phyloP scores from a whole-genome alignment of 495 filamentous ascomycete species.

The Xylaria longipes region DNA sequence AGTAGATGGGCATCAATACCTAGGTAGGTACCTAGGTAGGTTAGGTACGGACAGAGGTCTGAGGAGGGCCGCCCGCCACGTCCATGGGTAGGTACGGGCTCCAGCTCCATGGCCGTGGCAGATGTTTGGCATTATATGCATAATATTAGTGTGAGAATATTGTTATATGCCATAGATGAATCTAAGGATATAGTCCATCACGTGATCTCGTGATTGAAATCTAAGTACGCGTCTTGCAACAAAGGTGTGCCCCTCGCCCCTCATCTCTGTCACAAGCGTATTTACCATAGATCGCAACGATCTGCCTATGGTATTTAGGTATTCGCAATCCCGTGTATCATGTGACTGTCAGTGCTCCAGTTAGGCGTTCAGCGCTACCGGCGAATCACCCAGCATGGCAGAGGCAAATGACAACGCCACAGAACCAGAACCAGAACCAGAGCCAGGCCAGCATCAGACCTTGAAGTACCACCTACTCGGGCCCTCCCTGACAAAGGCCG shows the following conservation, averaged over 20 bases:
- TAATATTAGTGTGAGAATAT: no score
- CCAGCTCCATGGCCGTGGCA: no score
- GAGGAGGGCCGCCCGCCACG: no score
- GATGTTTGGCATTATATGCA: not conserved
- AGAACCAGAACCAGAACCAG: constrained; percentile 27
- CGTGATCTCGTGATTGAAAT: constrained; percentile 12
- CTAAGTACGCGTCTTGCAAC: constrained; percentile 5
- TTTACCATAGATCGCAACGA: not conserved
- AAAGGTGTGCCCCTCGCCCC: constrained; percentile 15
- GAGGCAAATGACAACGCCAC: constrained; percentile 11
- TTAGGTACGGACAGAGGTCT: no score
- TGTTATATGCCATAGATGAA: no score
- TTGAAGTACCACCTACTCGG: constrained; percentile 78
- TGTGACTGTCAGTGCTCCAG: not conserved
- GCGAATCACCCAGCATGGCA: constrained; percentile 7
- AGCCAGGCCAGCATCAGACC: constrained; percentile 46
- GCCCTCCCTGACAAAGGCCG: constrained; percentile 91
- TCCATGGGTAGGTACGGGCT: no score
- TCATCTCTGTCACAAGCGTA: constrained; percentile 7
- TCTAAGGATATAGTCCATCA: no score
- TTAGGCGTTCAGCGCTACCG: not conserved
- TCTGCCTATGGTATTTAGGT: not conserved
- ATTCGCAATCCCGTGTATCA: constrained; percentile 1
- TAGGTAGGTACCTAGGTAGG: not conserved
- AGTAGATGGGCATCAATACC: no score